Base-by-base conservation (phyloP, 2,329 filamentous ascomycete species). In the Cercospora beticola region DNA sequence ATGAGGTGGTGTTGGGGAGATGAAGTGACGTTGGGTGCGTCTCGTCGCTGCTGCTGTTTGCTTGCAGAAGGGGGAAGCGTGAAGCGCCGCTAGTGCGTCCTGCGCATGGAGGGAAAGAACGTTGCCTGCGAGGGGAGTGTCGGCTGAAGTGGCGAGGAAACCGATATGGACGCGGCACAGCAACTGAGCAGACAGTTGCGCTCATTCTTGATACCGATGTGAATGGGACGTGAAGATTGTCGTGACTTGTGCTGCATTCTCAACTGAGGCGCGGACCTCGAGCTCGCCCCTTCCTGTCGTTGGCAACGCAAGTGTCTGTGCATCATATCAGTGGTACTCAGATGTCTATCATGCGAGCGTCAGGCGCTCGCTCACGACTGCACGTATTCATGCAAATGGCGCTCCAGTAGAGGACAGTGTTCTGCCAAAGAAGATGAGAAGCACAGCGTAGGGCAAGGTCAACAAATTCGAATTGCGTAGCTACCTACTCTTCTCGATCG, bases 401-500 rank as follows among this genome's bases (percentile, higher is more conserved):
- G 23, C 10, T 56, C 14, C 23, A n/a, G 23, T 28, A 16, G 5
- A n/a, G 3, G 6, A 14, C 2, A 21, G 49, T 26, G 14, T 4
- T 3, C 49, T 16, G 49, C 14, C 23, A 16, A 36, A 31, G n/a
- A 8, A 18, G 5, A 31, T 23, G 9, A 59, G 30, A 14, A 36
- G 31, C 56, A 59, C 14, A 54, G 21, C 12, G 6, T n/a, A 56
- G 12, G 14, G 9, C 3, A 4, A 28, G 7, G 16, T 56, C 49
- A 28, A 56, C 49, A n/a, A 30, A 1, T 56, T 28, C 26, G 12
- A 30, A 28, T 56, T 56, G 56, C 56, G 31, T 21, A 59, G 30
- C 56, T 59, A 59, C 56, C 56, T 59, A 59, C 56, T 59, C 56
- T 59, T 33, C 30, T 59, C 28, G 16, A 49, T 40, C 52, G 43